Evolutionary conservation across 2,329 filamentous ascomycete species (phyloP).

Genomic region (Uncinocarpus reesii): DNA sequence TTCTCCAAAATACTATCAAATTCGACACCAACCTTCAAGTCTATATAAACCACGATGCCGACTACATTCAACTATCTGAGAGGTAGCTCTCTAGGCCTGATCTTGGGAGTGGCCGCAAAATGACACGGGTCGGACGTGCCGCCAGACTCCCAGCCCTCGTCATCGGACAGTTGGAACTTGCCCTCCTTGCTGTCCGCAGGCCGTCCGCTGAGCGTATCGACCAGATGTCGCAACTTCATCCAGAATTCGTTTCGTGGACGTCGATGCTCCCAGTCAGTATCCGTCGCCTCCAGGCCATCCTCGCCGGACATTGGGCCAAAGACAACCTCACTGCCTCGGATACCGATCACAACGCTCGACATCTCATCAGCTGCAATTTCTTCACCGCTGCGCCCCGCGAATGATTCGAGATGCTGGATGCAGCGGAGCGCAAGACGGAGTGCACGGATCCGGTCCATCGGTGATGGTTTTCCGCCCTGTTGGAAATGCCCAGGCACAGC

Average conservation of each 20-base stretch:
- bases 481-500: conserved; percentile 91
- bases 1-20: no score
- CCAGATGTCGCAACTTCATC: conserved; percentile 66
- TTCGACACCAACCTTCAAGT: no score
- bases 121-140: conserved; percentile 8
- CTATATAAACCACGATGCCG: no score
- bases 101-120: neutral
- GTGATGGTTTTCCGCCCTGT: conserved; percentile 81
- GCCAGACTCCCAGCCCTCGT: conserved; percentile 17
- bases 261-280: conserved; percentile 88
- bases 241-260: conserved; percentile 79
- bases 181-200: conserved; percentile 31
- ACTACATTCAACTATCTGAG: no score
- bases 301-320: conserved; percentile 62
- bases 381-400: conserved; percentile 53
- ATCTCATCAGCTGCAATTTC: conserved; percentile 63
- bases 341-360: conserved; percentile 76
- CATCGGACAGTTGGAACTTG: conserved; percentile 19
- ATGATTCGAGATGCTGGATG: conserved; percentile 79
- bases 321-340: conserved; percentile 80
- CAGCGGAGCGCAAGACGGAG: conserved; percentile 88
- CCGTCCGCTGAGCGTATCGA: conserved; percentile 73
- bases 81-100: no score
- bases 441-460: conserved; percentile 92
- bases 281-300: conserved; percentile 62